Conservation (phyloP, 2,329 filamentous ascomycete genomes). For the Dendrostoma leiphaemia region DNA sequence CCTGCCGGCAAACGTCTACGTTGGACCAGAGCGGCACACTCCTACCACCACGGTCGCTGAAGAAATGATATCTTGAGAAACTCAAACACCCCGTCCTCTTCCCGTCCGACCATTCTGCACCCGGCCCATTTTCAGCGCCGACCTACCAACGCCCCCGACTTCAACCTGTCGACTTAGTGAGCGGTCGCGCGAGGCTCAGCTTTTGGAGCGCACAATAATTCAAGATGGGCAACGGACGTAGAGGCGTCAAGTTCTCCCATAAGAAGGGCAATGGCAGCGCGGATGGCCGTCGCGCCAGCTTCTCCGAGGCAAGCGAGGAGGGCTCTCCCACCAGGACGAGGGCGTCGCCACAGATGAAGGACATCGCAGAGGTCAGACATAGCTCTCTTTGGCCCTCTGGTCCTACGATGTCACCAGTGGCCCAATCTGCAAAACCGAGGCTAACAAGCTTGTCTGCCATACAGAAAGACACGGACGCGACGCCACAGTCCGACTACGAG, state of each 20-base stretch:
- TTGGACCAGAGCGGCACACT: not conserved
- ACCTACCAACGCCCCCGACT: not conserved
- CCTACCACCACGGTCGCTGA: not conserved
- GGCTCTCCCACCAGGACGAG: conserved; percentile 37
- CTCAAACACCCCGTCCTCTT: not conserved
- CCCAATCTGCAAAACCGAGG: too few relatives aligned
- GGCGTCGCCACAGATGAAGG: conserved; percentile 29
- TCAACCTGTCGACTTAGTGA: not conserved
- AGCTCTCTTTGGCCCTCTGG: too few relatives aligned
- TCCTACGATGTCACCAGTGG: too few relatives aligned
- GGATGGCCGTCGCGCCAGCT: conserved; percentile 65
- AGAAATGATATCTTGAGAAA: conserved; percentile 8
- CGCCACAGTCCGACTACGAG: conserved; percentile 70
- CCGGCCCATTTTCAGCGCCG: not conserved
- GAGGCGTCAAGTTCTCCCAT: conserved; percentile 55
- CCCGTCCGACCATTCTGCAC: conserved; percentile 1
- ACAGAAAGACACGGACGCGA: conserved; percentile 43
- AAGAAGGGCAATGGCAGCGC: conserved; percentile 45
- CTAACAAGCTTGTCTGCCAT: conserved; percentile 20
- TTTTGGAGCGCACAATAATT: not conserved
- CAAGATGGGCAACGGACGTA: conserved; percentile 37
- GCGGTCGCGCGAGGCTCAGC: not conserved
- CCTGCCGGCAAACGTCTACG: not conserved
- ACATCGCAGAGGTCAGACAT: conserved; percentile 35
- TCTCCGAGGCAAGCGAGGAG: conserved; percentile 67